These are phyloP conservation scores for Umbelopsis ramanniana DNA, from an alignment of 192 early-diverging fungal species.

Conservation along the genomic window DNA sequence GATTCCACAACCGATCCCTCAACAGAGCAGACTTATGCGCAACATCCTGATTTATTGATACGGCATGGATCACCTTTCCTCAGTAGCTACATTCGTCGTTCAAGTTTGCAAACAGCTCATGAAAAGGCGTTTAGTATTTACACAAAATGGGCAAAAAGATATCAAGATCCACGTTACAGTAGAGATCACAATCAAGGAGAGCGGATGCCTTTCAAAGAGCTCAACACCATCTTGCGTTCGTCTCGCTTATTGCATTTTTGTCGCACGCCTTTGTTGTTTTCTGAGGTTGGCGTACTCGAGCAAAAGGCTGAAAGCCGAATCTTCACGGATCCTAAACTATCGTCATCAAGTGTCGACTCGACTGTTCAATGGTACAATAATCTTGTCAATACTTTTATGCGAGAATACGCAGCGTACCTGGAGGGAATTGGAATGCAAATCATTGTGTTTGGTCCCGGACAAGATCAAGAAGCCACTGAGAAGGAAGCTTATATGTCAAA, in stretches of 20 bases:
- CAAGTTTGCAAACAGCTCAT: conserved; percentile 52
- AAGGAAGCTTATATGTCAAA: conserved; percentile 47
- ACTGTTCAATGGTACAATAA: conserved; percentile 50
- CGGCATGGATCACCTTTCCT: conserved; percentile 60
- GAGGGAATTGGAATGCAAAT: conserved; percentile 64
- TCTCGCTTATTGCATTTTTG: conserved; percentile 64
- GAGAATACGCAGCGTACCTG: conserved; percentile 58
- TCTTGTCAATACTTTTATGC: conserved; percentile 53
- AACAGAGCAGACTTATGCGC: conserved; percentile 25
- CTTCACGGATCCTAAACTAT: conserved; percentile 16
- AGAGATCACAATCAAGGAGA: conserved; percentile 40
- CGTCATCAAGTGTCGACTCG: conserved; percentile 28
- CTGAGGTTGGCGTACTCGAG: conserved; percentile 40
- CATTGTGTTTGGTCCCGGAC: conserved; percentile 54
- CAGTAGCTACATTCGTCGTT: conserved; percentile 49
- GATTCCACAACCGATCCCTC: conserved; percentile 37
- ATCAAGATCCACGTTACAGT: conserved; percentile 41
- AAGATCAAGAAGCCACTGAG: conserved; percentile 34
- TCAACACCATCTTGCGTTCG: conserved; percentile 55
- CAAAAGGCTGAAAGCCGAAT: conserved; percentile 1
- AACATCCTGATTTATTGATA: conserved; percentile 49
- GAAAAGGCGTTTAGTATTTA: conserved; percentile 61
- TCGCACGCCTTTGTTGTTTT: conserved; percentile 56
- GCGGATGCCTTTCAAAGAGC: conserved; percentile 51
- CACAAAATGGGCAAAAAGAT: conserved; percentile 58